These are phyloP conservation scores for Eucalyptus erythrocorys DNA, from an alignment of 345 rosid species.

Conservation along the genomic window DNA sequence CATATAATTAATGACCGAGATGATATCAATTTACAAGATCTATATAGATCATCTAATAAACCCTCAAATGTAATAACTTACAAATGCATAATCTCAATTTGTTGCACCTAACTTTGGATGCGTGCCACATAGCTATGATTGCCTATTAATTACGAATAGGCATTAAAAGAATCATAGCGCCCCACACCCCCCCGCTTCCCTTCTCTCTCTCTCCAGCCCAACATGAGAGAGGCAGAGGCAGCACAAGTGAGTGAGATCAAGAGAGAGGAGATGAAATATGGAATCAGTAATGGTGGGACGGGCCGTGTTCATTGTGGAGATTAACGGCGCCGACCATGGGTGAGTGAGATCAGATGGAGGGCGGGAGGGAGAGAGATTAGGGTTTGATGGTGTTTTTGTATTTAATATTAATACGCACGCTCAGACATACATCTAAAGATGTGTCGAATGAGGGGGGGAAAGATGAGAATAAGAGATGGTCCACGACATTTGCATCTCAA, in stretches of 20 bases:
- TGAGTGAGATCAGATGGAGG: not conserved
- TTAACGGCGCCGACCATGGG: not conserved
- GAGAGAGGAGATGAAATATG: not conserved
- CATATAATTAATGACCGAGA: not conserved
- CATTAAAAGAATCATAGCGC: not conserved
- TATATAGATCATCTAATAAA: no score
- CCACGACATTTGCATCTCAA: not conserved
- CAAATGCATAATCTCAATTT: not conserved
- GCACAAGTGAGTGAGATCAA: not conserved
- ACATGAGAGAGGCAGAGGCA: not conserved
- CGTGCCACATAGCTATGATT: not conserved
- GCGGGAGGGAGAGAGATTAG: not conserved
- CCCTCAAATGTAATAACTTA: not conserved
- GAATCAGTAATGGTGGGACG: not conserved
- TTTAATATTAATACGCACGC: not conserved
- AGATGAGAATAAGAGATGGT: not conserved
- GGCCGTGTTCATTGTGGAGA: not conserved
- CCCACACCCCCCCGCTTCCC: accelerated
- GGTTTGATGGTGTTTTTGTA: not conserved
- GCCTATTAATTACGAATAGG: not conserved
- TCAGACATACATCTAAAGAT: not conserved
- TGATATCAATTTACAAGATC: not conserved
- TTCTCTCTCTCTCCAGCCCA: not conserved
- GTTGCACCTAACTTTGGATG: not conserved
- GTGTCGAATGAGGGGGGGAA: not conserved